Percentiles rank a stretch among this genome's conserved stretches.
Conservation (phyloP, 2,329 filamentous ascomycete genomes). For the Diaporthe amygdali region DNA sequence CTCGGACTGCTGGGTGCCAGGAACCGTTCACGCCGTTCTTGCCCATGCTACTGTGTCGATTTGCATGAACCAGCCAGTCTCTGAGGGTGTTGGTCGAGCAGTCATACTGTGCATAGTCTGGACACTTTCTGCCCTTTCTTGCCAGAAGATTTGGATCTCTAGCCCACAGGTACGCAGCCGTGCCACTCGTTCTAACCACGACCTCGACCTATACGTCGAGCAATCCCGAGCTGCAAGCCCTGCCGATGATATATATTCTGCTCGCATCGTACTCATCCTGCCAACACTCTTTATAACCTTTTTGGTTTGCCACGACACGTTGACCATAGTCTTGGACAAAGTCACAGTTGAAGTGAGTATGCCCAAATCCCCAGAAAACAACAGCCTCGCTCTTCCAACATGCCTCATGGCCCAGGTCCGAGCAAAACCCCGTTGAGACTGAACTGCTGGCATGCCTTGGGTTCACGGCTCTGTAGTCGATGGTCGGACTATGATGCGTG, state of each 20-base stretch:
- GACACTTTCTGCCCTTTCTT: neutral
- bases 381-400: conserved; percentile 43
- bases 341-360: conserved; percentile 54
- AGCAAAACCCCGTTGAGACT: conserved; percentile 41
- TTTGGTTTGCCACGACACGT: neutral
- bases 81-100: neutral
- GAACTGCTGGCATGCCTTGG: conserved; percentile 27
- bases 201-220: neutral
- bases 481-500: conserved; percentile 32
- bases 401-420: conserved; percentile 40
- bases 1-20: neutral
- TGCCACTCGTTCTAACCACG: neutral
- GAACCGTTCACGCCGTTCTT: neutral
- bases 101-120: neutral
- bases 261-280: neutral
- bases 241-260: neutral
- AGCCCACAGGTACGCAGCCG: neutral
- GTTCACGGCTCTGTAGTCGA: conserved; percentile 25
- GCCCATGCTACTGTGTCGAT: no score
- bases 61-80: neutral
- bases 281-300: neutral
- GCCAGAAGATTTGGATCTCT: neutral
- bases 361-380: conserved; percentile 53
- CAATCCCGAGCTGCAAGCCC: neutral
- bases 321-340: conserved; percentile 32